Percentiles rank a stretch among this genome's conserved stretches.
Conservation (phyloP, 331 rosid species). For the Prunus yedoensis region DNA sequence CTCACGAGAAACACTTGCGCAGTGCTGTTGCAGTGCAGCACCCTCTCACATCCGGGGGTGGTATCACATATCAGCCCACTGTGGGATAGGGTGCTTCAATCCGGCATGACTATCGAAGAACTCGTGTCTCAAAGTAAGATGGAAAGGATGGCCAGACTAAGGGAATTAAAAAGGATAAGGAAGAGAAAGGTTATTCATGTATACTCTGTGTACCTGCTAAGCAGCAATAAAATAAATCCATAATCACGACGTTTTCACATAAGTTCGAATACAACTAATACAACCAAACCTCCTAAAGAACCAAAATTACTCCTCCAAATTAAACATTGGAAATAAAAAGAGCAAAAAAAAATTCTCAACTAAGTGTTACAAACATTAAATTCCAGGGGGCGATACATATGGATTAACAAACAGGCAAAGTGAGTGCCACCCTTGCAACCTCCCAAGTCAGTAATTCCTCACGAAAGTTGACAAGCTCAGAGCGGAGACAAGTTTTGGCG, state of each 20-base stretch:
- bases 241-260: not conserved
- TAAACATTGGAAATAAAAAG: slow-evolving; percentile 4
- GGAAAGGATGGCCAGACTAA: no score
- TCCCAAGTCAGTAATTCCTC: not conserved
- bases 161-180: not conserved
- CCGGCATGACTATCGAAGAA: no score
- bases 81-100: no score
- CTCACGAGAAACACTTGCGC: no score
- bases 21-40: no score
- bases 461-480: not conserved
- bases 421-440: slow-evolving; percentile 18
- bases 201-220: not conserved
- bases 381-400: slow-evolving; percentile 8
- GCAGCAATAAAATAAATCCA: not conserved
- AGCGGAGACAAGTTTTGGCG: not conserved
- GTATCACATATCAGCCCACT: no score
- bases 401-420: slow-evolving; percentile 11
- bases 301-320: slow-evolving; percentile 17
- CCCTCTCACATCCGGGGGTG: no score
- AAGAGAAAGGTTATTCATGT: not conserved
- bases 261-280: slow-evolving; percentile 12
- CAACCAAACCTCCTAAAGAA: slow-evolving; percentile 6
- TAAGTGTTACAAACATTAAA: slow-evolving; percentile 24
- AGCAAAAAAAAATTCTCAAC: slow-evolving; percentile 5
- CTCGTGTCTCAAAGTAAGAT: no score